Evolutionary conservation across 2,329 filamentous ascomycete species (phyloP), one percentile per base, ranked within the genome.

Genomic region (Trichophyton verrucosum): DNA sequence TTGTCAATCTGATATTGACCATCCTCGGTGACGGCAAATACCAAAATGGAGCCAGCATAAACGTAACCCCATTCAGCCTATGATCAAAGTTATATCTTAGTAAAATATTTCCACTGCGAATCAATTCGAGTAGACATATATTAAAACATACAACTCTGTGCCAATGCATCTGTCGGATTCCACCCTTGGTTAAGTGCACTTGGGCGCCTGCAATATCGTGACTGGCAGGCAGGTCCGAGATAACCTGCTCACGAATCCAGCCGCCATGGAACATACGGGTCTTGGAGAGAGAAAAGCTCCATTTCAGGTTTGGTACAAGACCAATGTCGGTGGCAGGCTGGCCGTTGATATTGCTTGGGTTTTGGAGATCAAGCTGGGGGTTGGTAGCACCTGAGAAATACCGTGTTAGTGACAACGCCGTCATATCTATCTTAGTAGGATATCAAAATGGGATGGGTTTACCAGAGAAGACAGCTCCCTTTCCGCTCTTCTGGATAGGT

Each of bases 211-310:
- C 76, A 65, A 88, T 86, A 64, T 87, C 85, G 63, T 82, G 79
- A 67, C 84, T 86, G 11, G 79, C 75, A 0, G 86, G 85, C 6
- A 88, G 71, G 68, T 88, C 86, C n/a, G 81, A 80, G 56, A 86
- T 78, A 60, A 86, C 82, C 67, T 87, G 84, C 70, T 86, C 81
- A 22, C 85, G 78, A 1, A 82, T 80, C 84, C 84, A 88, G 1
- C 86, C 85, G 1, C 85, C 85, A 27, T 79, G 80, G 59, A 84
- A 76, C 40, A 87, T 76, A 24, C 78, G 78, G 1, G 82, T 85
- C 72, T 82, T 84, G 22, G 83, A 86, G 69, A 86, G 82, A 0
- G 83, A 86, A 72, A 88, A 87, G 59, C 82, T 81, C 85, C 85
- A 82, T 69, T 87, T 87, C 65, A 87, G 74, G 67, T 87, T 88